Evolutionary conservation across 1,284 basidiomycete genomes (phyloP), one percentile per base, ranked within the genome.

Genomic region (Ceratobasidium sp.): DNA sequence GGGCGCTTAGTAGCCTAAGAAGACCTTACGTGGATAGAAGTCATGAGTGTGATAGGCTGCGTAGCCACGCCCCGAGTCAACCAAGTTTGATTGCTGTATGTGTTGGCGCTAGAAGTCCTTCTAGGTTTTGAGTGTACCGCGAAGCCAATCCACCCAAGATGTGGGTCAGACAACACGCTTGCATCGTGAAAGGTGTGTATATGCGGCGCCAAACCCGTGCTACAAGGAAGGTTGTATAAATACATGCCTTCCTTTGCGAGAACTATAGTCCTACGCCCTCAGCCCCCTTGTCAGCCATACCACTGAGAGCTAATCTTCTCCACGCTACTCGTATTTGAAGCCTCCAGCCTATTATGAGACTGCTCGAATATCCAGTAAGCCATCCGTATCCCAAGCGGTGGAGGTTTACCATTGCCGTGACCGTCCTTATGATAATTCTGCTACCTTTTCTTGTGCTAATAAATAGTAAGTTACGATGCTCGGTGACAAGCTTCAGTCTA

Each of bases 311-410:
- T 17, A 28, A 38, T 4, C n/a, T 28, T 59, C 9, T 7, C 57
- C 28, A 20, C 57, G 23, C 57, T 59, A 26, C 15, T 59, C 57
- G 28, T 28, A 12, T 26, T 54, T 54, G 33, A 33, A 33, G 33
- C n/a, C 38, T 17, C 4, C 23, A 23, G 52, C 15, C 44, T 44
- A 23, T 28, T 9, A 74, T 74, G 71, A 20, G 42, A 15, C 17
- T 74, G 4, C 61, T 74, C 20, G 46, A 74, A 54, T 74, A 64
- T 23, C 59, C 38, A 4, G 12, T 74, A 26, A 74, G 57, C 15
- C 59, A 65, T 17, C 71, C 71, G 28, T 74, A 74, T 46, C 71
- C 71, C 17, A 46, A 33, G 40, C 20, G 46, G 26, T n/a, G 61
- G 12, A 33, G 28, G n/a, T 74, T 74, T n/a, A 54, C 44, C 12